Conservation (phyloP, 768 basidiomycete species). For the Lepiota venenata region DNA sequence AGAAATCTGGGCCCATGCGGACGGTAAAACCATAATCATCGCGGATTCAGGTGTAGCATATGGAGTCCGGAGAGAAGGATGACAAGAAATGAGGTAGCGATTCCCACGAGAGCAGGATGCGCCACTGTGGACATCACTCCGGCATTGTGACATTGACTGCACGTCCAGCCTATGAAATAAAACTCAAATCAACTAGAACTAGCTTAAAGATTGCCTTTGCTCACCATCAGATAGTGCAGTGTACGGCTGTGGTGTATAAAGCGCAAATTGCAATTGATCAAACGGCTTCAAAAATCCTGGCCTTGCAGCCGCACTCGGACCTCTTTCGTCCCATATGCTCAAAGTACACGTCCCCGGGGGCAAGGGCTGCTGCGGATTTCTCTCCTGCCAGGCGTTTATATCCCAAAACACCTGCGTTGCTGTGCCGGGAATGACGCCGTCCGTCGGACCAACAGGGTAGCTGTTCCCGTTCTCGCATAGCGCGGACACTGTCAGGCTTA, state of each 20-base stretch:
- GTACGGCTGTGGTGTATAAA: conserved; percentile 71
- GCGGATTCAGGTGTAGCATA: conserved; percentile 2
- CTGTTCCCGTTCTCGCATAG: conserved; percentile 79
- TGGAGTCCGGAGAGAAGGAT: conserved; percentile 14
- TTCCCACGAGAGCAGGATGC: conserved; percentile 12
- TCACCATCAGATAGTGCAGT: conserved; percentile 42
- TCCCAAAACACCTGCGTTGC: conserved; percentile 75
- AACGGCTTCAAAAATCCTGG: conserved; percentile 66
- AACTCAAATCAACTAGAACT: neutral
- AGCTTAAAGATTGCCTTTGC: neutral
- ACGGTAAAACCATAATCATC: neutral
- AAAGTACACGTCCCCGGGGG: conserved; percentile 70
- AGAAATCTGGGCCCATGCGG: no score
- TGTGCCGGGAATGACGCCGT: conserved; percentile 61
- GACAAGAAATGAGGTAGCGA: conserved; percentile 12
- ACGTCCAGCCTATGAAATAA: conserved; percentile 8
- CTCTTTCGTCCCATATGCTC: conserved; percentile 72
- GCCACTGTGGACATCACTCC: neutral
- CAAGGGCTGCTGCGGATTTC: conserved; percentile 54
- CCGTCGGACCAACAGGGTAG: conserved; percentile 73
- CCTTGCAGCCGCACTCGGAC: conserved; percentile 46
- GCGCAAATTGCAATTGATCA: conserved; percentile 63
- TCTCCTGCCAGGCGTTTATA: conserved; percentile 62
- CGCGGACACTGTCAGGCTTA: conserved; percentile 71
- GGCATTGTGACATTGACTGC: conserved; percentile 9